A percentile compares a stretch with the other conserved stretches of the same genome.
Conservation (phyloP, 257 asterid genomes). For the Forsythia viridissima region DNA sequence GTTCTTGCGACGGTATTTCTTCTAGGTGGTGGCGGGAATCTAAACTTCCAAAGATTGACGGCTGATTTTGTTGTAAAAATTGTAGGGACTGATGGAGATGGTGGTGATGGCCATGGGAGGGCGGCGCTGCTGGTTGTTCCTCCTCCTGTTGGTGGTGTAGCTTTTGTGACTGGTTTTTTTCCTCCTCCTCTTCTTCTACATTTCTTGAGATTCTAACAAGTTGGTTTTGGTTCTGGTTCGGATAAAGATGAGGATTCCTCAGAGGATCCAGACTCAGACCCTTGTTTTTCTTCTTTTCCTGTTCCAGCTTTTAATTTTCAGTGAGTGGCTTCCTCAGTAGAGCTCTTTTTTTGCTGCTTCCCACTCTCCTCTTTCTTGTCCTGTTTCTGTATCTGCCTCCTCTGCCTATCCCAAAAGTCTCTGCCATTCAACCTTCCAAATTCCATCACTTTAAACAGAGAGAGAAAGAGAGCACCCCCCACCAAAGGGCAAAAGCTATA, state of each 20-base stretch:
- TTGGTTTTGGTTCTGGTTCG: constrained; percentile 33
- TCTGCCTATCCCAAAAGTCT: constrained; percentile 30
- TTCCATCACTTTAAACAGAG: constrained; percentile 42
- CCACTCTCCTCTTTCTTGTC: constrained; percentile 25
- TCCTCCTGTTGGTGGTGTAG: constrained; percentile 23
- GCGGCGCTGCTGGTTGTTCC: constrained; percentile 1
- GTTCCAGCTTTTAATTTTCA: constrained; percentile 67
- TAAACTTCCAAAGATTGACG: constrained; percentile 28
- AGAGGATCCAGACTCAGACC: constrained; percentile 96
- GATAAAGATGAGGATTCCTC: constrained; percentile 45
- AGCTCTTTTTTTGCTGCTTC: constrained; percentile 15
- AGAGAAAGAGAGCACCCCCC: neutral
- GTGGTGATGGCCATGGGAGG: neutral
- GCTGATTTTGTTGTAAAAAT: constrained; percentile 34
- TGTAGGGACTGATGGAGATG: constrained; percentile 10
- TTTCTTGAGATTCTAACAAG: constrained; percentile 26
- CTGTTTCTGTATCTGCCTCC: constrained; percentile 29
- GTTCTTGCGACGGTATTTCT: constrained; percentile 22
- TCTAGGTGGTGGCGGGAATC: constrained; percentile 24
- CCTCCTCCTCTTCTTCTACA: constrained; percentile 34
- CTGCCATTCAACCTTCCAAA: constrained; percentile 55
- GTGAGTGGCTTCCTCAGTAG: constrained; percentile 11
- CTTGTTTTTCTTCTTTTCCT: constrained; percentile 35
- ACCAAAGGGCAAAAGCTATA: constrained; percentile 5
- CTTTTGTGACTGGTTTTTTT: neutral